phyloP scores from a whole-genome alignment of 371 early-diverging fungal genomes.

The Mucor circinelloides region DNA sequence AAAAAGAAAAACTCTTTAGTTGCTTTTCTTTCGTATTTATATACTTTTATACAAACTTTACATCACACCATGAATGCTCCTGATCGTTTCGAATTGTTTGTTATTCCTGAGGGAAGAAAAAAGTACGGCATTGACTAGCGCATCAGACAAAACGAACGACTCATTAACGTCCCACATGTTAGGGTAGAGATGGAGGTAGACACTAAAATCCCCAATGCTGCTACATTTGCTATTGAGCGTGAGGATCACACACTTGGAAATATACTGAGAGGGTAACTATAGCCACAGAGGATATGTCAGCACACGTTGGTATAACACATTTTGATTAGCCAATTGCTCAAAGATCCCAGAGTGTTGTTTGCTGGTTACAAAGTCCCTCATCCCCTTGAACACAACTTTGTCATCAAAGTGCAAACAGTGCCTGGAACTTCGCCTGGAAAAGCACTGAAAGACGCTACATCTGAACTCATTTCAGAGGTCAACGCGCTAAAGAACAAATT shows the following conservation, averaged over 20 bases:
- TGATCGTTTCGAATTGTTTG: slow-evolving; percentile 87
- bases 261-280: slow-evolving; percentile 81
- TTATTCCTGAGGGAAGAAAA: slow-evolving; percentile 86
- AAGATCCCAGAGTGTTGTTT: slow-evolving; percentile 93
- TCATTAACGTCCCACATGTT: background rate
- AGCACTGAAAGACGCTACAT: slow-evolving; percentile 79
- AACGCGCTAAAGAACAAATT: slow-evolving; percentile 85
- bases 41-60: background rate
- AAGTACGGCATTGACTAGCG: slow-evolving; percentile 58
- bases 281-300: too few relatives aligned
- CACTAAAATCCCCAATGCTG: slow-evolving; percentile 93
- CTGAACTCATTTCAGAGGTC: slow-evolving; percentile 79
- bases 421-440: slow-evolving; percentile 83
- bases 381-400: slow-evolving; percentile 92
- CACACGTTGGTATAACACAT: too few relatives aligned
- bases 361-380: slow-evolving; percentile 98
- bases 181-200: slow-evolving; percentile 87
- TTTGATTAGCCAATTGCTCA: slow-evolving; percentile 75
- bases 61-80: slow-evolving; percentile 81
- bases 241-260: slow-evolving; percentile 99
- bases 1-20: background rate
- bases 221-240: slow-evolving; percentile 89
- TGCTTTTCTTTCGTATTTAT: background rate
- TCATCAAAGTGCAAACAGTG: slow-evolving; percentile 91
- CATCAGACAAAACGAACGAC: background rate